Evolutionary conservation across 2,329 filamentous ascomycete species (phyloP), one percentile per base, ranked within the genome.

Genomic region (Aureobasidium sp.): DNA sequence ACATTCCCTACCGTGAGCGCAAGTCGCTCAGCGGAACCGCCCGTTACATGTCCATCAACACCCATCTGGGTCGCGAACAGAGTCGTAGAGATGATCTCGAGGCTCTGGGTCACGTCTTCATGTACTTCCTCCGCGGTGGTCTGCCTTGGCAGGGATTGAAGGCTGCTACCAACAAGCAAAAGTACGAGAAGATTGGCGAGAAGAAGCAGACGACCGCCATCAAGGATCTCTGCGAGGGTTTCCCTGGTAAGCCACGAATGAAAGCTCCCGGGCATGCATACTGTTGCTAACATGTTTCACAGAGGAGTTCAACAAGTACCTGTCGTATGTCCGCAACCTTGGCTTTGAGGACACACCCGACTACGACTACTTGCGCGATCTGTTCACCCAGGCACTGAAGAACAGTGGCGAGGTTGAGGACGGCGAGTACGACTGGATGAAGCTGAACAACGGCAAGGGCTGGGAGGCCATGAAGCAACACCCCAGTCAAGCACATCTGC

Each of bases 201-300:
- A 99, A 99, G 88, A 99, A 99, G 90, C 97, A 97, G 94, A 99
- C 94, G 14, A 99, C 94, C 3, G 92, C 94, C 9, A 97, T 93
- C 69, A 93, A 99, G 79, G 92, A 97, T 53, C 90, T 99, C 54
- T 99, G 94, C 87, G 91, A 93, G 76, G 94, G 94, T 68, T 97
- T 99, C 82, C 94, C 94, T 70, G 97, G 84, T 86, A 79, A 44
- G 77, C 74, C 63, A 5, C 16, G 1, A 51, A 21, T 2, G 25
- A 21, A 3, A n/a, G n/a, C 0, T 32, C 8, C 3, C 44, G 10
- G 27, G 37, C 39, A 8, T 27, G 27, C 41, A 44, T 14, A 16
- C 44, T 16, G 37, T n/a, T 42, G 34, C 37, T 59, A 74, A 76
- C 73, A 76, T 65, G 59, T 61, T 61, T 63, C 45, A 21, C 75